phyloP scores from a whole-genome alignment of 192 early-diverging fungal species.

The Podila horticola region DNA sequence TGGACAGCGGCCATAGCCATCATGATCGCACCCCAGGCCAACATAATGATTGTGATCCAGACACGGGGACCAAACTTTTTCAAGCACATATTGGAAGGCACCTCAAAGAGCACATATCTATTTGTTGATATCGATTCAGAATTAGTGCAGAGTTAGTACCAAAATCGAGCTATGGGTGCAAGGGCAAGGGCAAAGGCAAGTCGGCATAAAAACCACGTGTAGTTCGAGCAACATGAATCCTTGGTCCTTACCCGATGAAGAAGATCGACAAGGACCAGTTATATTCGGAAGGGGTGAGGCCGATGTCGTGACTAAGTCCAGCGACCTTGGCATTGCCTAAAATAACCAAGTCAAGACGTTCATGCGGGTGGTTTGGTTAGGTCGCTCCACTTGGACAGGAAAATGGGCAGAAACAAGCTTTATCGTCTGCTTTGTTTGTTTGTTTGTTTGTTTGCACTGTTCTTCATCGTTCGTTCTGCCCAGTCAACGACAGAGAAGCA shows the following conservation, averaged over 20 bases:
- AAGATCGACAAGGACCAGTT: conserved; percentile 74
- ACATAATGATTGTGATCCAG: conserved; percentile 69
- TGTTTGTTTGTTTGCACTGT: not conserved
- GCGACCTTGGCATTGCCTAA: conserved; percentile 71
- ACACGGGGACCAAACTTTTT: conserved; percentile 65
- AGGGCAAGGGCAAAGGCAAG: not conserved
- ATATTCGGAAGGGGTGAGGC: conserved; percentile 55
- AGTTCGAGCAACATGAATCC: not conserved
- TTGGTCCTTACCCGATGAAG: conserved; percentile 68
- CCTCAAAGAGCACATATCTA: conserved; percentile 75
- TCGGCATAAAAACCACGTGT: not conserved
- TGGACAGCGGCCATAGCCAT: conserved; percentile 61
- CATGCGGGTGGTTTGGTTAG: not conserved
- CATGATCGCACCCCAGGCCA: conserved; percentile 65
- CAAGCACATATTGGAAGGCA: conserved; percentile 77
- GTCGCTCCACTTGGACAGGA: not conserved
- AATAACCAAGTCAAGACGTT: not conserved
- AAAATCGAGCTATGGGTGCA: conserved; percentile 17
- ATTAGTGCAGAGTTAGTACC: not conserved
- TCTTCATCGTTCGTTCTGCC: not conserved
- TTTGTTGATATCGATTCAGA: not conserved
- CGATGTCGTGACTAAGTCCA: conserved; percentile 56
- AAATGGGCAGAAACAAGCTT: not conserved
- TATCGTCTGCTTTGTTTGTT: not conserved
- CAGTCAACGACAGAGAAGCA: not conserved